Conservation (phyloP, 805 yeast genomes). For the Kuraishia floccosa region DNA sequence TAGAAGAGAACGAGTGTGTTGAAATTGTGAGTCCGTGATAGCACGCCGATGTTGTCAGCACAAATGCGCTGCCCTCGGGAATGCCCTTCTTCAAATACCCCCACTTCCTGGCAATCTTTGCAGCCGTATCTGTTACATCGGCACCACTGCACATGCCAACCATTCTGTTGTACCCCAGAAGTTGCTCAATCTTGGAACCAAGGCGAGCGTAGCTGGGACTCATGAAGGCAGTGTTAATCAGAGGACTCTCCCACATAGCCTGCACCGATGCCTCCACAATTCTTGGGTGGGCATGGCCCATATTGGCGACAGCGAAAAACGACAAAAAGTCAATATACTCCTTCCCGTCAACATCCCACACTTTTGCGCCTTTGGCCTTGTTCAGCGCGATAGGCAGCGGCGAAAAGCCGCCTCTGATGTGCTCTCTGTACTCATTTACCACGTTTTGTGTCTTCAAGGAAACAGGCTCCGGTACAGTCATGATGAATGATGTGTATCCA, state of each 20-base stretch:
- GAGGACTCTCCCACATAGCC: too few relatives aligned
- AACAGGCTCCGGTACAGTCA: too few relatives aligned
- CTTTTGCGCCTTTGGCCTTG: slow-evolving; percentile 10
- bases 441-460: slow-evolving; percentile 3
- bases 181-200: too few relatives aligned
- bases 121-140: slow-evolving; percentile 16
- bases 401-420: slow-evolving; percentile 12
- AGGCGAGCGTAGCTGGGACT: too few relatives aligned
- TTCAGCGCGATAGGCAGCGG: slow-evolving; percentile 13
- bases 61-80: slow-evolving; percentile 8
- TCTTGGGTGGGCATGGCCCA: slow-evolving; percentile 18
- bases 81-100: slow-evolving; percentile 12
- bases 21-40: slow-evolving; percentile 17
- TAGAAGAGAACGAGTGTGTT: slow-evolving; percentile 12
- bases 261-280: too few relatives aligned
- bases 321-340: slow-evolving; percentile 16
- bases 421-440: slow-evolving; percentile 6
- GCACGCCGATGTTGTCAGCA: slow-evolving; percentile 13
- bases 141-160: too few relatives aligned
- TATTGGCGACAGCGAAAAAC: slow-evolving; percentile 16
- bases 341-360: slow-evolving; percentile 16
- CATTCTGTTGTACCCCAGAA: too few relatives aligned
- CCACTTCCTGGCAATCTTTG: slow-evolving; percentile 17
- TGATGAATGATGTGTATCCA: too few relatives aligned
- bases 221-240: too few relatives aligned